Conservation (phyloP, 768 basidiomycete species). For the Lactarius sanguifluus region DNA sequence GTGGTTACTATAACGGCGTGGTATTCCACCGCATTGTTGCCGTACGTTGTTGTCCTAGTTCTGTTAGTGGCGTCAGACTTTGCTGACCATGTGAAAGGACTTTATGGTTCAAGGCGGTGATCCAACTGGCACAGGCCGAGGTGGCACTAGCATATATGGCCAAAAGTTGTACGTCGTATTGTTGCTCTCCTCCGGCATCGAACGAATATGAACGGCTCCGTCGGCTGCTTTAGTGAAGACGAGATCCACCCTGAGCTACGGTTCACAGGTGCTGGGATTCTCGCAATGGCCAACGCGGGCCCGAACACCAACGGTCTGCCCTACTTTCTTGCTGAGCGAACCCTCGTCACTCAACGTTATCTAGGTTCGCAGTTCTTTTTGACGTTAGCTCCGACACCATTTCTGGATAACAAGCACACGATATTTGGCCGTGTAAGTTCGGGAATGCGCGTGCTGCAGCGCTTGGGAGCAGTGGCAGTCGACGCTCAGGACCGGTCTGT, state of each 20-base stretch:
- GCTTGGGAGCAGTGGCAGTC: conserved; percentile 86
- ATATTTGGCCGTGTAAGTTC: conserved; percentile 88
- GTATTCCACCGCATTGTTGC: conserved; percentile 91
- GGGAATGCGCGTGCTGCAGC: conserved; percentile 91
- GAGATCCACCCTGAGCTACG: conserved; percentile 88
- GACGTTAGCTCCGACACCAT: conserved; percentile 80
- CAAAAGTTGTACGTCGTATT: conserved; percentile 69
- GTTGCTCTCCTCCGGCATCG: background rate
- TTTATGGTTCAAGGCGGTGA: conserved; percentile 98
- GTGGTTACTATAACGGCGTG: conserved; percentile 90
- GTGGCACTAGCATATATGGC: conserved; percentile 87
- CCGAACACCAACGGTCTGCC: conserved; percentile 80
- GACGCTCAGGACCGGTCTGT: conserved; percentile 85
- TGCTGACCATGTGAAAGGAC: conserved; percentile 50
- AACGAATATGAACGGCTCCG: background rate
- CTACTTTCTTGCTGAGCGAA: background rate
- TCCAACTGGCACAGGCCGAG: conserved; percentile 93
- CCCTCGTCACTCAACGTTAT: conserved; percentile 34
- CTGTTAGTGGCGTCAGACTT: conserved; percentile 6
- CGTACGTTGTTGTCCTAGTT: conserved; percentile 43
- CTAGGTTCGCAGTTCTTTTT: conserved; percentile 95
- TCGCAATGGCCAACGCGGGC: conserved; percentile 97
- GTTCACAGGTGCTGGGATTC: conserved; percentile 94
- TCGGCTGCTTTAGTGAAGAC: conserved; percentile 61
- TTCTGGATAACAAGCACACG: conserved; percentile 80